These are phyloP conservation scores for Gossypium ekmanianum DNA, from an alignment of 345 rosid species.

Conservation along the genomic window DNA sequence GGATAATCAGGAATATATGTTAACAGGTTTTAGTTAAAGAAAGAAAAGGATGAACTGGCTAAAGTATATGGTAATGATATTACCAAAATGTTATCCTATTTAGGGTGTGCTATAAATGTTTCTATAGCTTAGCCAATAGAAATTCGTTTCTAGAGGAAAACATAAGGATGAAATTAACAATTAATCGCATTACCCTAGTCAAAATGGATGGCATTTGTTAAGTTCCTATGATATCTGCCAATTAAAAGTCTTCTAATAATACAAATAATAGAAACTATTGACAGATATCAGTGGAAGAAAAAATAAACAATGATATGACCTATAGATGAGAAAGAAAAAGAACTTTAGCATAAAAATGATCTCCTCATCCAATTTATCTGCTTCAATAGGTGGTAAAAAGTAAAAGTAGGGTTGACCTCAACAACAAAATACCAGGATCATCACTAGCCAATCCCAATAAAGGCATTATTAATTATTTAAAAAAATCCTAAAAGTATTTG, in stretches of 20 bases:
- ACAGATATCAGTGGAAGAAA: neutral
- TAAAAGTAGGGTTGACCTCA: neutral
- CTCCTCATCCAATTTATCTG: neutral
- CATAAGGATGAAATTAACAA: neutral
- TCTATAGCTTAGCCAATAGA: neutral
- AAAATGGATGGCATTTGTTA: neutral
- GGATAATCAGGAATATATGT: neutral
- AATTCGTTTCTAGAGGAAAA: neutral
- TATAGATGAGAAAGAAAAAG: neutral
- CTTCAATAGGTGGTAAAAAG: neutral
- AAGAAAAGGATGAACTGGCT: neutral
- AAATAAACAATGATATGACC: conserved; percentile 7
- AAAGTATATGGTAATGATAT: neutral
- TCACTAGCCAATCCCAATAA: neutral
- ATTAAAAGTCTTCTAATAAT: neutral
- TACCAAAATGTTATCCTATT: neutral
- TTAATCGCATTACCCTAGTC: neutral
- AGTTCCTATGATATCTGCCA: neutral
- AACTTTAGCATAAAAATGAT: conserved; percentile 11
- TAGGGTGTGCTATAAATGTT: neutral
- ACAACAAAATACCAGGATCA: neutral
- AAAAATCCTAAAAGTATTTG: neutral
- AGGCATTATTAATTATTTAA: neutral
- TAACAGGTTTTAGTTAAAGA: neutral
- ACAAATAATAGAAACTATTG: neutral